Base-by-base conservation (phyloP, 2,329 filamentous ascomycete genomes). In the Penicillium polonicum region DNA sequence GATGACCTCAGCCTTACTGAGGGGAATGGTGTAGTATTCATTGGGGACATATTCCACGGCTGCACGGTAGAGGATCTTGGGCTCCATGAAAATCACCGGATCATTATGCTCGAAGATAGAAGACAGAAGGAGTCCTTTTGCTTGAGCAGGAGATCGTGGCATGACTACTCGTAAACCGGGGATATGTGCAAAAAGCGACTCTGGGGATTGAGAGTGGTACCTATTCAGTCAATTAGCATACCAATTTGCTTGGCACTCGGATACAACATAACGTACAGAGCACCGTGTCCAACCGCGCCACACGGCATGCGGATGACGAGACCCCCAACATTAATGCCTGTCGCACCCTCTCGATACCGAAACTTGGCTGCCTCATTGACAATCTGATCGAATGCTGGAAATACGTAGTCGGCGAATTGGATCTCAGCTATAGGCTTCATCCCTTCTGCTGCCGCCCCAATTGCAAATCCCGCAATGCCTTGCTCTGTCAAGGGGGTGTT, bases 401-500 rank as follows among this genome's bases (percentile, higher is more conserved):
- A 96, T 54, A 96, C 87, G 72, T 97, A 97, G 72, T 97, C 92
- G 58, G 92, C 92, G 70, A 97, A 97, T 73, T 97, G 92, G 55
- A 97, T 92, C 79, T 99, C 94, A 0, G 93, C 93, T 25, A 97
- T 85, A 0, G 94, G 91, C 57, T 89, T 88, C 89, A 96, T 92
- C 25, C 93, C 93, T 78, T 96, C 89, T 7, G 91, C 90, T 0
- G 93, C 92, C 36, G 88, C 86, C 2, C 94, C 94, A 65, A 97
- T 92, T 12, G 88, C 94, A 70, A 97, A 97, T 0, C 94, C 94
- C 58, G 95, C 84, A 64, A 99, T 93, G 1, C 93, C 94, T 76
- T 97, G 94, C 73, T 99, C 94, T 35, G 88, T 91, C 65, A 99
- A 77, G 0, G 94, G 94, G 19, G 92, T 97, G 76, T 99, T 97